These are phyloP conservation scores for Volvariella volvacea DNA, from an alignment of 1,284 basidiomycete genomes.

Conservation along the genomic window DNA sequence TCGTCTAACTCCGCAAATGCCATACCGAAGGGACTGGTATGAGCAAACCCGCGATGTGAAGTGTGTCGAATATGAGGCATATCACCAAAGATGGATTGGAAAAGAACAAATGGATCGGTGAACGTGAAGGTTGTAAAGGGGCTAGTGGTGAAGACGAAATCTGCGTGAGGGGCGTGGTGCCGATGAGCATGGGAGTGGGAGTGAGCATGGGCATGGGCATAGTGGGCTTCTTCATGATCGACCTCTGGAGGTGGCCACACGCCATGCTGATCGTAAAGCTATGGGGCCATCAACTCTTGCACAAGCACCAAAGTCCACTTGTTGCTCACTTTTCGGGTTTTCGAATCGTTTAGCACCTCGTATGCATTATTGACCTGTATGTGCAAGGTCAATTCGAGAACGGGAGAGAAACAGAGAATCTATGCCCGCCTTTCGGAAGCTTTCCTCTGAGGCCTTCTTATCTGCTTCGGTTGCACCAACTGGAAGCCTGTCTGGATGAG, in stretches of 20 bases:
- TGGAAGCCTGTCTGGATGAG: constrained; percentile 49
- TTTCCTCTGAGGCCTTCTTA: constrained; percentile 34
- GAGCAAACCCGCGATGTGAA: constrained; percentile 8
- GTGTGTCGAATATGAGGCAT: constrained; percentile 6
- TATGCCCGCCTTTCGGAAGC: constrained; percentile 27
- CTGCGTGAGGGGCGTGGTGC: constrained; percentile 19
- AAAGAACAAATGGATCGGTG: constrained; percentile 68
- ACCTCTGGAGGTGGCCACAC: constrained; percentile 62
- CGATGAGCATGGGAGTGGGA: constrained; percentile 20
- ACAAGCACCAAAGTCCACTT: no score
- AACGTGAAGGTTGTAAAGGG: constrained; percentile 33
- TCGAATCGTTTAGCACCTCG: constrained; percentile 39
- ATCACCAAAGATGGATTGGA: constrained; percentile 60
- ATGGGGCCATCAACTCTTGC: no score
- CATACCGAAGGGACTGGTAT: constrained; percentile 17
- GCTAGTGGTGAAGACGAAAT: constrained; percentile 26
- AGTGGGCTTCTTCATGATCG: constrained; percentile 22
- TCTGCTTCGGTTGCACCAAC: constrained; percentile 30
- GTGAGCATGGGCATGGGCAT: constrained; percentile 16
- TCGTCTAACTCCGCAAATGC: constrained; percentile 22
- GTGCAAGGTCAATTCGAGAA: constrained; percentile 1
- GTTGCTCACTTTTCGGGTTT: constrained; percentile 32
- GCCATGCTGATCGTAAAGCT: constrained; percentile 66
- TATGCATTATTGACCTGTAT: constrained; percentile 44
- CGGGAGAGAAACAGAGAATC: constrained; percentile 1